Conservation (phyloP, 83 land plant species). For the Thuja plicata region DNA sequence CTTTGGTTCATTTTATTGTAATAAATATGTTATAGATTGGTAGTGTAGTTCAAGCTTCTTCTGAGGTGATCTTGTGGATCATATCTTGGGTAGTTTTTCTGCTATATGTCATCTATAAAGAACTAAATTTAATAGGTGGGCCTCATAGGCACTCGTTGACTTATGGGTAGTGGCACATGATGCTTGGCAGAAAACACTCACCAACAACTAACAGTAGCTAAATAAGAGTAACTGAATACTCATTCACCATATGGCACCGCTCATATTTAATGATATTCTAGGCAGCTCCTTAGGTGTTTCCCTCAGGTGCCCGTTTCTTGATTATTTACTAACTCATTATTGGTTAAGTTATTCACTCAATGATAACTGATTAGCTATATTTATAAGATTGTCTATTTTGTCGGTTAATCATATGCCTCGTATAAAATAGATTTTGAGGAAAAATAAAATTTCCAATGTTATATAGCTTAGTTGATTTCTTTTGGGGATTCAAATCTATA, state of each 20-base stretch:
- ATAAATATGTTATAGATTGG: neutral
- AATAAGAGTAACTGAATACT: neutral
- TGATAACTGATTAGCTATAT: too few species aligned
- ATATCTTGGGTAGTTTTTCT: neutral
- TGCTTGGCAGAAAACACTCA: neutral
- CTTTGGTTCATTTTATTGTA: neutral
- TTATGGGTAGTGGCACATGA: neutral
- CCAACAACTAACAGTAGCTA: neutral
- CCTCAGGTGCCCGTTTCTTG: neutral
- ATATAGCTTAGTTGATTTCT: neutral
- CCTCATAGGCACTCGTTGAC: neutral
- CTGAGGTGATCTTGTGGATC: neutral
- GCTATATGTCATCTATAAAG: neutral
- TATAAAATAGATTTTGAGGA: neutral
- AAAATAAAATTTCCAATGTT: neutral
- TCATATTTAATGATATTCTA: neutral
- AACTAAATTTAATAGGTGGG: neutral
- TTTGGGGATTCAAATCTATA: neutral
- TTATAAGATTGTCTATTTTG: too few species aligned
- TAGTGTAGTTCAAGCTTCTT: neutral
- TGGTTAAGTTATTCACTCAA: neutral
- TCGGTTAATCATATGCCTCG: too few species aligned
- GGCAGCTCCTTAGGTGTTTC: neutral
- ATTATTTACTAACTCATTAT: neutral
- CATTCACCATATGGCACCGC: neutral